phyloP scores from a whole-genome alignment of 805 yeast genomes.

The Candida ulmi region DNA sequence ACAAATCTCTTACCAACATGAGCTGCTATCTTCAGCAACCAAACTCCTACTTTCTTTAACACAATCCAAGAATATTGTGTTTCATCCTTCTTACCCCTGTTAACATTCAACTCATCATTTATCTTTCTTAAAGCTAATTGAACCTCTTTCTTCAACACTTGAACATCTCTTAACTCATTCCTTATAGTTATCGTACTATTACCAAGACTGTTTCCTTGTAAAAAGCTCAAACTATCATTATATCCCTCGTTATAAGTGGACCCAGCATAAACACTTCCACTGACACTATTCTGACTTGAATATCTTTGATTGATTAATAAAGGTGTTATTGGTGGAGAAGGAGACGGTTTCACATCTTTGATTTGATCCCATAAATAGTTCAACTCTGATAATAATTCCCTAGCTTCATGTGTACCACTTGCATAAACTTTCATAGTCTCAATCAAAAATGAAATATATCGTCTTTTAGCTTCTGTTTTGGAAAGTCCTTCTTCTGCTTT shows the following conservation, averaged over 20 bases:
- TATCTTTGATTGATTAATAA: not conserved
- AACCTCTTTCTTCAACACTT: slow-evolving; percentile 20
- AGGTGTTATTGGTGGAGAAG: slow-evolving; percentile 12
- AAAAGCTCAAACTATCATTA: slow-evolving; percentile 1
- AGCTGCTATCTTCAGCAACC: slow-evolving; percentile 5
- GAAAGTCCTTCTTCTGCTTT: slow-evolving; percentile 62
- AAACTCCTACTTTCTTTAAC: slow-evolving; percentile 4
- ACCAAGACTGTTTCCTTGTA: not conserved
- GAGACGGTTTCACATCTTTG: slow-evolving; percentile 33
- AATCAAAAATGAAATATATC: slow-evolving; percentile 61
- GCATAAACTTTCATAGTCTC: slow-evolving; percentile 71
- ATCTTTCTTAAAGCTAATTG: slow-evolving; percentile 18
- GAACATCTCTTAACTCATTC: slow-evolving; percentile 17
- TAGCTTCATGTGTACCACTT: slow-evolving; percentile 58
- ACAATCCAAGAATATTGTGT: not conserved
- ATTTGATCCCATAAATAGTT: slow-evolving; percentile 74
- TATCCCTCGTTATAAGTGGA: not conserved
- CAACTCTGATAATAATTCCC: slow-evolving; percentile 60
- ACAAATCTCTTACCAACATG: slow-evolving; percentile 12
- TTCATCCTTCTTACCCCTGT: slow-evolving; percentile 6
- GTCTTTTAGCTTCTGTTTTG: slow-evolving; percentile 66
- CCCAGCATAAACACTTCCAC: slow-evolving; percentile 2
- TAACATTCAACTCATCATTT: slow-evolving; percentile 18
- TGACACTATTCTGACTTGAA: not conserved
- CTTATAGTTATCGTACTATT: slow-evolving; percentile 3